A percentile compares a stretch with the other conserved stretches of the same genome.
Conservation (phyloP, 1,139 yeast genomes). For the Geotrichum restrictum region DNA sequence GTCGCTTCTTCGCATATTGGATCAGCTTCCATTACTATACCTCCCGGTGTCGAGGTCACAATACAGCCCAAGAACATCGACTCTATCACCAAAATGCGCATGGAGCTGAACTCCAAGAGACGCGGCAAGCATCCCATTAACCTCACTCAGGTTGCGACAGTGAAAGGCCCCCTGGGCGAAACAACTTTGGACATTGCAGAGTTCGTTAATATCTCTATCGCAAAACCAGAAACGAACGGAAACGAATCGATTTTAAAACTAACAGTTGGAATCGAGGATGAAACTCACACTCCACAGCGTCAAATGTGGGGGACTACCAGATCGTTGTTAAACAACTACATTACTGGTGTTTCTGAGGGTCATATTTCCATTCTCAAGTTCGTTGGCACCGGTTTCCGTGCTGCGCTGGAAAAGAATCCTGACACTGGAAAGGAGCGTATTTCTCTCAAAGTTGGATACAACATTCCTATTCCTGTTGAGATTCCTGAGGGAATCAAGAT, state of each 20-base stretch:
- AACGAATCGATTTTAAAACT: slow-evolving; percentile 38
- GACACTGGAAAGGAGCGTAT: slow-evolving; percentile 53
- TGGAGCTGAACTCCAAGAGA: slow-evolving; percentile 37
- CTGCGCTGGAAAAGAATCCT: slow-evolving; percentile 55
- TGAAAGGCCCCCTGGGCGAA: slow-evolving; percentile 78
- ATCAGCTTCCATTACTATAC: slow-evolving; percentile 53
- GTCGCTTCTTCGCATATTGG: slow-evolving; percentile 51
- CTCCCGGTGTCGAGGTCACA: slow-evolving; percentile 48
- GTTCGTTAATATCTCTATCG: slow-evolving; percentile 50
- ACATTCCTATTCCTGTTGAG: slow-evolving; percentile 57
- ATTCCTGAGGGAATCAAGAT: slow-evolving; percentile 77
- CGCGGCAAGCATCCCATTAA: slow-evolving; percentile 56
- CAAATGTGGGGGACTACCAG: slow-evolving; percentile 96
- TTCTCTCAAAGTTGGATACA: slow-evolving; percentile 78
- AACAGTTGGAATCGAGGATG: slow-evolving; percentile 54
- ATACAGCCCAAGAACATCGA: slow-evolving; percentile 44
- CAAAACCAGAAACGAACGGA: slow-evolving; percentile 7
- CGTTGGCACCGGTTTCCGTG: slow-evolving; percentile 97
- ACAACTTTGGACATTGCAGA: slow-evolving; percentile 65
- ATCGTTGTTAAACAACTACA: slow-evolving; percentile 68
- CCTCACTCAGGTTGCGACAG: slow-evolving; percentile 58
- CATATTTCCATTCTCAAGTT: slow-evolving; percentile 82
- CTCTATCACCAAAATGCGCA: slow-evolving; percentile 45
- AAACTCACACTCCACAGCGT: slow-evolving; percentile 62
- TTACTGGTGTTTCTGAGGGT: slow-evolving; percentile 88